Base-by-base conservation (phyloP, 1,284 basidiomycete species). In the Schizopora paradoxa region DNA sequence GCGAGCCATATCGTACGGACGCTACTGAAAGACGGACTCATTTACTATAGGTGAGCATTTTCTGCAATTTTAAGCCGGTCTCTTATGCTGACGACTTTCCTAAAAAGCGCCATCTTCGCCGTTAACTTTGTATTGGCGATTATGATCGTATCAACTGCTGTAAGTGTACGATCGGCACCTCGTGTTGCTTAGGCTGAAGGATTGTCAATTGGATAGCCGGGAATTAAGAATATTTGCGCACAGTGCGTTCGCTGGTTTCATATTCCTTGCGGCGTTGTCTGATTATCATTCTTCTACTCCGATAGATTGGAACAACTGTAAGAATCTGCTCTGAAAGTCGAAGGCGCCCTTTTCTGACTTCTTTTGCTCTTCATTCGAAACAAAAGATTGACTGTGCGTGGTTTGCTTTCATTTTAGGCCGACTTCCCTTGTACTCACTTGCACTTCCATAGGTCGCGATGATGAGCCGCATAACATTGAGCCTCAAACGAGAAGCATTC, bases 401-500 rank as follows among this genome's bases (percentile, higher is more conserved):
- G 13, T 16, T n/a, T 11, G 18, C 42, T 13, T 16, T 31, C 18
- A 2, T 25, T 43, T 6, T 25, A 25, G 19, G 31, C 34, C 43
- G 11, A 44, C 33, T 18, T 13, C 25, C 8, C 7, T 26, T 32
- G 40, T 39, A n/a, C 34, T 37, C 4, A 21, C 33, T 45, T 4
- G 45, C 38, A 4, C 25, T 6, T 18, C 5, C 34, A 49, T 51
- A 70, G 64, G 72, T 74, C 6, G 66, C 72, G 2, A 75, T 75
- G 72, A 73, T 75, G 72, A 72, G 69, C 3, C 65, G 73, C 36
- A 74, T 77, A 40, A 75, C 73, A 0, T 61, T 77, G 14, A 70
- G 68, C 48, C 65, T 75, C 10, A 66, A 63, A 18, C 35, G 43
- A 14, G 34, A 45, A 28, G 43, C 25, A 16, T 7, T 21, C 5